Conservation (phyloP, 2,329 filamentous ascomycete genomes). For the Aspergillus felis region DNA sequence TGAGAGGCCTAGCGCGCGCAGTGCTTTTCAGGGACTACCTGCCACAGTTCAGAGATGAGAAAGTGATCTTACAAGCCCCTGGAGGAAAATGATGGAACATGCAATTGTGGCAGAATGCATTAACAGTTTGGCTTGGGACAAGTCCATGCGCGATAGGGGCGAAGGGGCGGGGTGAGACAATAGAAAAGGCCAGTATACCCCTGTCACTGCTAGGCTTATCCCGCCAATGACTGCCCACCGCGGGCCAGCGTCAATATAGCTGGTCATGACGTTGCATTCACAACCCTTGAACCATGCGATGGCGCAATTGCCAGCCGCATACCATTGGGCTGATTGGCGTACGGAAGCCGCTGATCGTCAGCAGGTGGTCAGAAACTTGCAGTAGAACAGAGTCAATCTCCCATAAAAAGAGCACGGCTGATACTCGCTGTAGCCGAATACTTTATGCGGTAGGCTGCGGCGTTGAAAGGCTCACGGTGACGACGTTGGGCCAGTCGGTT, state of each 20-base stretch:
- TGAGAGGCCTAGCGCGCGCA: background rate
- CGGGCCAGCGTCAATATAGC: background rate
- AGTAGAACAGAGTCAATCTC: background rate
- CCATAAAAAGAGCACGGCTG: background rate
- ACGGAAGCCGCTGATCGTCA: background rate
- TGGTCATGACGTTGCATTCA: background rate
- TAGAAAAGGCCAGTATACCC: background rate
- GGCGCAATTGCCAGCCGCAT: background rate
- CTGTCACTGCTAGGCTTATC: background rate
- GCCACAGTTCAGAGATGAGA: background rate
- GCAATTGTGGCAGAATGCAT: too few species aligned
- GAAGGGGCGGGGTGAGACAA: background rate
- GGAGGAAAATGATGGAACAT: background rate
- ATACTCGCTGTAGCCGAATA: background rate
- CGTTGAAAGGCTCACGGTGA: too few species aligned
- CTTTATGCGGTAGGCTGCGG: background rate
- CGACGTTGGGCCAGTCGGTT: too few species aligned
- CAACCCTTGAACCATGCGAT: background rate
- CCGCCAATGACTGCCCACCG: too few species aligned
- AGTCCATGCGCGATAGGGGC: background rate
- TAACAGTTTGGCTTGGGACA: background rate
- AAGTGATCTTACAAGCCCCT: background rate
- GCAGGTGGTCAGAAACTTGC: background rate
- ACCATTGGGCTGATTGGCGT: background rate
- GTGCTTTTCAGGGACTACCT: background rate